Percentiles rank a stretch among this genome's conserved stretches.
phyloP scores from a whole-genome alignment of 2,329 filamentous ascomycete species.

The Alternaria burnsii region DNA sequence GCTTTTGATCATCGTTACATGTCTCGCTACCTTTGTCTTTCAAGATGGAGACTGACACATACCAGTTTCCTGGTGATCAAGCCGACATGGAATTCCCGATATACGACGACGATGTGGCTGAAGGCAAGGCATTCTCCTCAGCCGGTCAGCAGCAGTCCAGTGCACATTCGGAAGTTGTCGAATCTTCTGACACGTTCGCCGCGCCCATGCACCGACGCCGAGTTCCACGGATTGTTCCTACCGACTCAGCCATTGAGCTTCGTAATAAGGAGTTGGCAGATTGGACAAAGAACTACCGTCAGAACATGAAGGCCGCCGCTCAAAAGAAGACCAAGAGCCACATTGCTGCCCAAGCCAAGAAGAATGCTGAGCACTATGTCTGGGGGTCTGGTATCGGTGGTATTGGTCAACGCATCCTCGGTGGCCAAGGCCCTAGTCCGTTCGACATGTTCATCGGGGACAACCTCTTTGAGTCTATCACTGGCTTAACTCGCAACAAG shows the following conservation, averaged over 20 bases:
- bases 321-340: conserved; percentile 57
- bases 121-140: conserved; percentile 39
- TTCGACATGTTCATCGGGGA: conserved; percentile 68
- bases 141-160: conserved; percentile 14
- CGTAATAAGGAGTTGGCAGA: conserved; percentile 63
- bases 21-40: neutral
- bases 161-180: conserved; percentile 33
- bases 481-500: conserved; percentile 46
- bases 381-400: conserved; percentile 65
- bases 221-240: conserved; percentile 52
- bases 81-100: conserved; percentile 45
- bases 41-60: conserved; percentile 22
- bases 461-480: conserved; percentile 60
- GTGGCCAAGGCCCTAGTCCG: conserved; percentile 55
- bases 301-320: conserved; percentile 65
- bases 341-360: conserved; percentile 61
- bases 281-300: conserved; percentile 67
- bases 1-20: neutral
- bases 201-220: conserved; percentile 53
- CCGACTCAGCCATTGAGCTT: conserved; percentile 62
- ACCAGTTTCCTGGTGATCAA: conserved; percentile 33
- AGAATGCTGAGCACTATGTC: conserved; percentile 70
- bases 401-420: conserved; percentile 46
- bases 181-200: conserved; percentile 50
- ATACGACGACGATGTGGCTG: conserved; percentile 46